phyloP scores from a whole-genome alignment of 768 basidiomycete species.

The Trametes punicea region DNA sequence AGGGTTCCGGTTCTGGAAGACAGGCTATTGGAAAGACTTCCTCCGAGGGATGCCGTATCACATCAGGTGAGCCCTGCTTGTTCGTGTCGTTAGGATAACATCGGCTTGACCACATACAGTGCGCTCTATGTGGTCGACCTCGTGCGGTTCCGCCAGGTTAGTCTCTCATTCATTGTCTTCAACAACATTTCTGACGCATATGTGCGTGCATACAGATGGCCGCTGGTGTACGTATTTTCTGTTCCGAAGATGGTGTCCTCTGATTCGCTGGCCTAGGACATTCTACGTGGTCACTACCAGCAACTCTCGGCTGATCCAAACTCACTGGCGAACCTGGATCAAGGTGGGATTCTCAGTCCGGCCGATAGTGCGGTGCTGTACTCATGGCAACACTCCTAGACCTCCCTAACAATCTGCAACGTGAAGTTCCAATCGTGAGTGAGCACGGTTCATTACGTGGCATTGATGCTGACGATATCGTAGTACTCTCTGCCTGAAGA shows the following conservation, averaged over 20 bases:
- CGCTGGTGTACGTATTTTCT: constrained; percentile 45
- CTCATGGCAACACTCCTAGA: constrained; percentile 44
- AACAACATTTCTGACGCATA: not conserved
- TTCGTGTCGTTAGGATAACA: not conserved
- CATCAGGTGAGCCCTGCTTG: constrained; percentile 63
- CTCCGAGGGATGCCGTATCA: constrained; percentile 85
- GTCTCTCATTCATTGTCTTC: constrained; percentile 13
- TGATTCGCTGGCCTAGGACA: constrained; percentile 49
- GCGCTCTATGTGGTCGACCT: constrained; percentile 96
- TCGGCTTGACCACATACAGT: constrained; percentile 37
- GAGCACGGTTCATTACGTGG: not conserved
- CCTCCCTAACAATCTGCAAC: constrained; percentile 92
- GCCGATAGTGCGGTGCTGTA: not conserved
- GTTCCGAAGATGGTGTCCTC: not conserved
- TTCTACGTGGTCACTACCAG: constrained; percentile 89
- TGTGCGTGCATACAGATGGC: constrained; percentile 45
- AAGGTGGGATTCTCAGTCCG: constrained; percentile 49
- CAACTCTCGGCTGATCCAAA: constrained; percentile 90
- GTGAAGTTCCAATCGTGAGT: constrained; percentile 88
- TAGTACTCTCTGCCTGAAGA: constrained; percentile 87
- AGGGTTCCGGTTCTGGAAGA: constrained; percentile 98
- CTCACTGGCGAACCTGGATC: constrained; percentile 92
- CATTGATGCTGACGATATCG: not conserved
- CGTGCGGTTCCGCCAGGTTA: constrained; percentile 87
- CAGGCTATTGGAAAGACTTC: constrained; percentile 91